phyloP scores from a whole-genome alignment of 1,284 basidiomycete genomes.

The Moniliella sp. region DNA sequence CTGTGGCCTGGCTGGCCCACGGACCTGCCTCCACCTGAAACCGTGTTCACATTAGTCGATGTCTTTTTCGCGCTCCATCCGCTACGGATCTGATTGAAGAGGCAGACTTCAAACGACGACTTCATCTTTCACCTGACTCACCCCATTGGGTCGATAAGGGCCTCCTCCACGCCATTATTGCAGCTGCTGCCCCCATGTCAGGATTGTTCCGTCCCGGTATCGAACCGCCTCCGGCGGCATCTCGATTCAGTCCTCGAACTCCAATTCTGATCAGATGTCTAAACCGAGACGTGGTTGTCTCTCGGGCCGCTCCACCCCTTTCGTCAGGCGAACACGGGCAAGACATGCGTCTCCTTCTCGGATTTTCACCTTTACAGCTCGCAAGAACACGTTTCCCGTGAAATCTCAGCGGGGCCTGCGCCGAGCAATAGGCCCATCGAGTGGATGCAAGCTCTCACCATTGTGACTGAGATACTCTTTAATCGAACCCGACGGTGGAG shows the following conservation, averaged over 20 bases:
- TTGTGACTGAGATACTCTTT: constrained; percentile 4
- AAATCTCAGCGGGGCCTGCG: too few relatives aligned
- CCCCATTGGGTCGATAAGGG: constrained; percentile 1
- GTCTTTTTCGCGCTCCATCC: constrained; percentile 5
- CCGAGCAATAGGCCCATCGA: constrained; percentile 2
- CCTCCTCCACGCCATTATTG: constrained; percentile 4
- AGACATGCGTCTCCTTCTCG: too few relatives aligned
- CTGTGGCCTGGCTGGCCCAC: constrained; percentile 4
- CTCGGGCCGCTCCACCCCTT: not conserved
- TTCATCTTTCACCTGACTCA: constrained; percentile 1
- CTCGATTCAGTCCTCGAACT: not conserved
- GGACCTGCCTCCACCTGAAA: constrained; percentile 4
- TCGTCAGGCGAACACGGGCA: not conserved
- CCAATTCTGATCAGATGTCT: too few relatives aligned
- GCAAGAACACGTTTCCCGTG: constrained; percentile 2
- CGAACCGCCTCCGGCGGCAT: not conserved
- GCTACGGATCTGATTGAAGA: constrained; percentile 4
- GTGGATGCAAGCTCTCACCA: constrained; percentile 4
- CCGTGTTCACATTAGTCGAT: constrained; percentile 2
- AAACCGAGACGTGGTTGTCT: not conserved
- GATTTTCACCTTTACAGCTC: constrained; percentile 5
- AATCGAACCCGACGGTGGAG: constrained; percentile 1
- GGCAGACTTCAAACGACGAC: constrained; percentile 3
- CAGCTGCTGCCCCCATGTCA: constrained; percentile 4
- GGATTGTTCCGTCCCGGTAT: constrained; percentile 2